These are phyloP conservation scores for Gynochthodes officinalis DNA, from an alignment of 257 asterid genomes.

Conservation along the genomic window DNA sequence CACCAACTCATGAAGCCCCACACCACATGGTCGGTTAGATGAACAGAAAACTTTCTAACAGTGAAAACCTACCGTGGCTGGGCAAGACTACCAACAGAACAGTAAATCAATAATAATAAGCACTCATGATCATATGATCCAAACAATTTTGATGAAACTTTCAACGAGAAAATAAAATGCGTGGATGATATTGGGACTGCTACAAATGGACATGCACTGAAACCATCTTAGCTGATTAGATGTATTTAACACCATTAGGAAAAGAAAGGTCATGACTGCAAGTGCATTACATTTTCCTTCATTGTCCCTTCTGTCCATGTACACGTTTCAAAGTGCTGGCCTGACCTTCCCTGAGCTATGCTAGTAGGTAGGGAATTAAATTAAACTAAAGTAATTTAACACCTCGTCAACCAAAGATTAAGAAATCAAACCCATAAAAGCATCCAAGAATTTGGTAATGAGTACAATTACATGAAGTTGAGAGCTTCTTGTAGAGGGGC, in stretches of 20 bases:
- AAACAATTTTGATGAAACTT: neutral
- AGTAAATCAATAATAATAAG: neutral
- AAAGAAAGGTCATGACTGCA: no score
- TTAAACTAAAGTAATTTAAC: neutral
- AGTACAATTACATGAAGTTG: neutral
- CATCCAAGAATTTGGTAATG: neutral
- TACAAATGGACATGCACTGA: neutral
- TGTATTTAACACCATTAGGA: neutral
- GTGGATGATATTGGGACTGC: neutral
- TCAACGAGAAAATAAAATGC: neutral
- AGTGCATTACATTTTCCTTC: no score
- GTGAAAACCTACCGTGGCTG: neutral
- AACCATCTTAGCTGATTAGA: neutral
- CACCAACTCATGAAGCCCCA: constrained; percentile 1
- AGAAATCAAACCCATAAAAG: neutral
- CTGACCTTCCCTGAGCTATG: neutral
- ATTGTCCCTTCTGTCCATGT: neutral
- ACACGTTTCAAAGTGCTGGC: neutral
- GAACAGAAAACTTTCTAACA: neutral
- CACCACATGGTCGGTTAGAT: constrained; percentile 18
- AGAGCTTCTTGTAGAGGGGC: neutral
- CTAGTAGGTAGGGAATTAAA: neutral
- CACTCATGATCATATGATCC: neutral
- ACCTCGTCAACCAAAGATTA: neutral
- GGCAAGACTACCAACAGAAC: neutral